Conservation (phyloP, 345 rosid species). For the Salix exigua region DNA sequence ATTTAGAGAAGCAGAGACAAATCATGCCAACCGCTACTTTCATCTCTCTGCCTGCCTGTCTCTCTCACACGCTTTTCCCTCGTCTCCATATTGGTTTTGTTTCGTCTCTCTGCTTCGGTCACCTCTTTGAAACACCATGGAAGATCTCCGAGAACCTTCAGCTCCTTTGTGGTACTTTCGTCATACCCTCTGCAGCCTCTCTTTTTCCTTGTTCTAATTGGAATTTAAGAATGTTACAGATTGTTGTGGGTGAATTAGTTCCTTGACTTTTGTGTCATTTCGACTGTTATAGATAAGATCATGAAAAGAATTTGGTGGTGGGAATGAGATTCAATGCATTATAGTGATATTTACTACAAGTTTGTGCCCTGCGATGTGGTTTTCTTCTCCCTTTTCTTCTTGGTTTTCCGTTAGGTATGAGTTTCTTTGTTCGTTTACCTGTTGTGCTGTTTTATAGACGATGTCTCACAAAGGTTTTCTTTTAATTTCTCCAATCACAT, state of each 20-base stretch:
- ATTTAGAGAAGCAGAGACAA: constrained; percentile 13
- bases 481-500: neutral
- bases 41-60: neutral
- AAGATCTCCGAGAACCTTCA: constrained; percentile 5
- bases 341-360: too few species aligned
- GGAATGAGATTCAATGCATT: neutral
- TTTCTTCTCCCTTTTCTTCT: too few species aligned
- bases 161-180: neutral
- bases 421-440: neutral
- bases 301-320: neutral
- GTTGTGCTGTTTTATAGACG: neutral
- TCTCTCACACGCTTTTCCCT: neutral
- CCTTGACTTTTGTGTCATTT: neutral
- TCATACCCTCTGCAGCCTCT: neutral
- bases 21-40: constrained; percentile 26
- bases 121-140: constrained; percentile 13
- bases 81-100: neutral
- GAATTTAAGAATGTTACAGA: neutral
- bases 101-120: constrained; percentile 9
- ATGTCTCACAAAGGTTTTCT: neutral
- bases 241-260: too few species aligned
- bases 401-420: too few species aligned
- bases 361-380: too few species aligned
- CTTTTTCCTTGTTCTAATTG: neutral
- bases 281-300: neutral